Conservation (phyloP, 1,284 basidiomycete genomes). For the Apiotrichum mycotoxinovorans region DNA sequence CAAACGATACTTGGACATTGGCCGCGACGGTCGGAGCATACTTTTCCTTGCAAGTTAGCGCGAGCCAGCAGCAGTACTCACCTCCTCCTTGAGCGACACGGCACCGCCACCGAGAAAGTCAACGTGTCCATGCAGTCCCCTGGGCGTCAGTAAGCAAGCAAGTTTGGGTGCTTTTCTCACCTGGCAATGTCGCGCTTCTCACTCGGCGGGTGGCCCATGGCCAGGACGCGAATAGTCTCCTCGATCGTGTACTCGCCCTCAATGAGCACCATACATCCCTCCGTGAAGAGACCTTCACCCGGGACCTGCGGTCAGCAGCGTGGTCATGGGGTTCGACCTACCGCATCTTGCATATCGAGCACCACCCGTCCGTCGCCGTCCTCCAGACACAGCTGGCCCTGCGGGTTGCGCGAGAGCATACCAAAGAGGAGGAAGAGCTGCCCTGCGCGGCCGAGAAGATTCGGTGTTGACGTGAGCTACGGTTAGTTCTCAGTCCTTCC, state of each 20-base stretch:
- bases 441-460: constrained; percentile 84
- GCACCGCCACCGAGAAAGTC: constrained; percentile 93
- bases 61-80: constrained; percentile 46
- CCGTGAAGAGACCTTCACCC: constrained; percentile 93
- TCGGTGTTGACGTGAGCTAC: constrained; percentile 91
- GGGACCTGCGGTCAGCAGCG: constrained; percentile 62
- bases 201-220: constrained; percentile 95
- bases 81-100: constrained; percentile 88
- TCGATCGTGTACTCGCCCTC: constrained; percentile 97
- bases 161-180: constrained; percentile 49
- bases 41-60: constrained; percentile 36
- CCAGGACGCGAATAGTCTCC: constrained; percentile 79
- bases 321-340: constrained; percentile 50
- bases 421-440: constrained; percentile 91
- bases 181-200: constrained; percentile 77
- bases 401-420: constrained; percentile 83
- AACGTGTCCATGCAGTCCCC: constrained; percentile 86
- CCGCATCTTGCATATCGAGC: constrained; percentile 82
- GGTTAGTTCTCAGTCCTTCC: not conserved
- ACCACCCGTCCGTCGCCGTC: constrained; percentile 88
- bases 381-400: constrained; percentile 85
- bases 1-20: constrained; percentile 71
- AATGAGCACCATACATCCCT: constrained; percentile 89
- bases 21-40: constrained; percentile 43
- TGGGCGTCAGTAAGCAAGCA: constrained; percentile 44